These are phyloP conservation scores for Solanum chilense DNA, from an alignment of 257 asterid species.

Conservation along the genomic window DNA sequence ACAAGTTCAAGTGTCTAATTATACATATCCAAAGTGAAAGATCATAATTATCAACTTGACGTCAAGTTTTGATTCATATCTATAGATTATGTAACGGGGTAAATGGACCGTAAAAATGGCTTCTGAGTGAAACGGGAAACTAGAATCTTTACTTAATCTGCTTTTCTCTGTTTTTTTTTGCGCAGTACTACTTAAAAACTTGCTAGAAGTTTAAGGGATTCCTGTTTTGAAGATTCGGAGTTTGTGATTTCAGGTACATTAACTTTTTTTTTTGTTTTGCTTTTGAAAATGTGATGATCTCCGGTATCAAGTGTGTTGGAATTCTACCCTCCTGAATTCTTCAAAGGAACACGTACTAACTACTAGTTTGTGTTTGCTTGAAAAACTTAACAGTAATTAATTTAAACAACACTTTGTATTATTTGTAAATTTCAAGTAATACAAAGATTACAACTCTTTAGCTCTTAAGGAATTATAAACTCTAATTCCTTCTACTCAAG, in stretches of 20 bases:
- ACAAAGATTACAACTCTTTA: no score
- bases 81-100: no score
- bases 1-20: no score
- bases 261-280: not conserved
- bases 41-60: not conserved
- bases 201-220: not conserved
- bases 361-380: no score
- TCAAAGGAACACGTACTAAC: no score
- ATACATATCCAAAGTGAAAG: not conserved
- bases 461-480: no score
- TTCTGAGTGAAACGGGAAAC: not conserved
- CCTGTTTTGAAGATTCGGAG: not conserved
- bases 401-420: no score
- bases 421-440: no score
- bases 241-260: not conserved
- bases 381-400: no score
- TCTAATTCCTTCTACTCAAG: no score
- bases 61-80: rapidly evolving
- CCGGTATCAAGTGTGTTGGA: no score
- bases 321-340: no score
- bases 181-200: not conserved
- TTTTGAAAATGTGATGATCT: not conserved
- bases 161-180: not conserved
- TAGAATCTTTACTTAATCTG: not conserved
- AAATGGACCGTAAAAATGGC: not conserved